Conservation (phyloP, 2,329 filamentous ascomycete species). For the Dactylellina haptotyla region DNA sequence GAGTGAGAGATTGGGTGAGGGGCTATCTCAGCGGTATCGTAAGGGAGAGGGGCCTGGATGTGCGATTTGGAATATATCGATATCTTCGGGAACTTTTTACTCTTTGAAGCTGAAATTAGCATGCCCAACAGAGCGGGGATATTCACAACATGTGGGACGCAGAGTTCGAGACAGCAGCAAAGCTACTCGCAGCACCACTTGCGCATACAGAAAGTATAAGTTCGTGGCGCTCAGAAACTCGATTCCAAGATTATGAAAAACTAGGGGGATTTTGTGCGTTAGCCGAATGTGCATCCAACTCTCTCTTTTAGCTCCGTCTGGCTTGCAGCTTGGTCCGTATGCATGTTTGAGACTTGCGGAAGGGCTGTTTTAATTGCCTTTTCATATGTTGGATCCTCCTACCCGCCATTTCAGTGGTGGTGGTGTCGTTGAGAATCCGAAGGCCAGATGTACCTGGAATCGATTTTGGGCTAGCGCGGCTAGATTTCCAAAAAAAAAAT, state of each 20-base stretch:
- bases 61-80: neutral
- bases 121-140: slow-evolving; percentile 1
- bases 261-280: neutral
- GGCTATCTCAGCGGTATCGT: neutral
- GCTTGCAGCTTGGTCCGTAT: too few species aligned
- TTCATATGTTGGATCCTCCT: too few species aligned
- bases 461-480: too few species aligned
- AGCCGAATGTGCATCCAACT: too few species aligned
- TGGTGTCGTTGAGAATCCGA: too few species aligned
- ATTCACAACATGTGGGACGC: too few species aligned
- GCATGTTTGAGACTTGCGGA: too few species aligned
- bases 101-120: slow-evolving; percentile 2
- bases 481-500: neutral
- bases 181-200: neutral
- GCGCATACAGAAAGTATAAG: neutral
- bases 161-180: neutral
- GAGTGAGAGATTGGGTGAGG: neutral
- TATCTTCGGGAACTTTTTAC: slow-evolving; percentile 3
- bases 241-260: neutral
- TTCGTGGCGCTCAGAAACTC: neutral
- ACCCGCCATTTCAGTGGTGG: too few species aligned
- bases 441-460: too few species aligned
- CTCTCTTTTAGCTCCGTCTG: neutral
- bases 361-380: too few species aligned
- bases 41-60: neutral